A percentile compares a stretch with the other conserved stretches of the same genome.
Evolutionary conservation across 768 basidiomycete genomes (phyloP).

Genomic region (Russula virescens): DNA sequence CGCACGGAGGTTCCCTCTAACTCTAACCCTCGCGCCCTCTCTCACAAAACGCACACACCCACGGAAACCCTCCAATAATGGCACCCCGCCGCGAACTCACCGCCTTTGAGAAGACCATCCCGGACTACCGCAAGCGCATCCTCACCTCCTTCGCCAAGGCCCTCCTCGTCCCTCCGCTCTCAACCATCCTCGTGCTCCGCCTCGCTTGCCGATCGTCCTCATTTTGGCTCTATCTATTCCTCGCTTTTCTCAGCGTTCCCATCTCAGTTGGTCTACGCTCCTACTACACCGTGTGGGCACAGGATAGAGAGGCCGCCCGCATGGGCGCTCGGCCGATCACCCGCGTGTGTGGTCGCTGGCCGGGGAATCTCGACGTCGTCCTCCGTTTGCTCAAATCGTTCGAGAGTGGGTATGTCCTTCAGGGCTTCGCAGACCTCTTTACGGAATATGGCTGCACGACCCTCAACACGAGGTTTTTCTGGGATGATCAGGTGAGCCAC

Average conservation of each 20-base stretch:
- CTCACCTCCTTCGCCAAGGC: slow-evolving; percentile 16
- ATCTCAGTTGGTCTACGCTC: slow-evolving; percentile 8
- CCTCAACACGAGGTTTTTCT: slow-evolving; percentile 32
- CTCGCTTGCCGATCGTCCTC: background rate
- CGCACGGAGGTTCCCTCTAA: too few species aligned
- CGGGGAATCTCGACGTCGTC: slow-evolving; percentile 32
- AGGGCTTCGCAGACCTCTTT: slow-evolving; percentile 28
- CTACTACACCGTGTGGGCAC: slow-evolving; percentile 10
- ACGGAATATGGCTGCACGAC: slow-evolving; percentile 29
- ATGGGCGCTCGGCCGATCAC: slow-evolving; percentile 26
- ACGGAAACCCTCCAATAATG: background rate
- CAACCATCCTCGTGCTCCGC: slow-evolving; percentile 13
- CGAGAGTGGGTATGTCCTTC: slow-evolving; percentile 27
- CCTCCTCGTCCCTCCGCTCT: slow-evolving; percentile 15
- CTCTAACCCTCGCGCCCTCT: background rate
- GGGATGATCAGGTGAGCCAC: slow-evolving; percentile 30
- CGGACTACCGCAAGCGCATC: slow-evolving; percentile 23
- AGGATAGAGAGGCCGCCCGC: slow-evolving; percentile 20
- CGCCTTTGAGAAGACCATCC: slow-evolving; percentile 20
- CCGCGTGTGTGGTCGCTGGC: slow-evolving; percentile 31
- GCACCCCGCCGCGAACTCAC: slow-evolving; percentile 14
- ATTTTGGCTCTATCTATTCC: background rate
- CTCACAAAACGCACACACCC: background rate
- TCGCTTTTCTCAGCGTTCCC: slow-evolving; percentile 12
- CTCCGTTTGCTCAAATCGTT: slow-evolving; percentile 25